These are phyloP conservation scores for Globisporangium cylindrosporum DNA, from an alignment of 352 stramenopile species.

Conservation along the genomic window DNA sequence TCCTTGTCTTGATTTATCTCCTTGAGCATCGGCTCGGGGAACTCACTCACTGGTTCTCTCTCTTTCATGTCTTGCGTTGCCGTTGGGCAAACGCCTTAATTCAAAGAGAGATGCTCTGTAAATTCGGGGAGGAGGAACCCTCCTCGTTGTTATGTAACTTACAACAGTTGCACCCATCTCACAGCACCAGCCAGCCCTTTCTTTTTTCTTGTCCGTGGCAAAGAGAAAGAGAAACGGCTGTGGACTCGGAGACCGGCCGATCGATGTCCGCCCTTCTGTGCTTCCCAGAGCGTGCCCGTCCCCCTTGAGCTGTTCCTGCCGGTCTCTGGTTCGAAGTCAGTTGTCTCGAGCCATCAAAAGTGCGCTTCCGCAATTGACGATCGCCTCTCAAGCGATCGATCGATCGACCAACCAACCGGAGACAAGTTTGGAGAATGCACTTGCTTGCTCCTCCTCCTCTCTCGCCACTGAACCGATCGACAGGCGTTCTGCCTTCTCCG, in stretches of 20 bases:
- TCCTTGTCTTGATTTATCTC: background rate
- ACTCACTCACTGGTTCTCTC: background rate
- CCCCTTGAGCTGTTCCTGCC: background rate
- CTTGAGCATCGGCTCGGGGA: background rate
- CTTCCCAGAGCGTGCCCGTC: background rate
- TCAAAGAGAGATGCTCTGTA: background rate
- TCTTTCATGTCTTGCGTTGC: background rate
- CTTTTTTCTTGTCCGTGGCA: background rate
- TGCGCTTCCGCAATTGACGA: background rate
- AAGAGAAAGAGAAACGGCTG: background rate
- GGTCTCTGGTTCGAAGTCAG: background rate
- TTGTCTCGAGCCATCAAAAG: background rate
- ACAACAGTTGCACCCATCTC: background rate
- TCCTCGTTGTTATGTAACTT: background rate
- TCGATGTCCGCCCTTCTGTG: background rate
- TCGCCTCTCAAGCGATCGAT: background rate
- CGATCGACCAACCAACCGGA: conserved; percentile 2
- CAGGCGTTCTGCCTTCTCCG: background rate
- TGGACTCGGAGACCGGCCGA: too few relatives aligned
- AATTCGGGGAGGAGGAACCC: background rate
- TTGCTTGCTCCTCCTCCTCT: background rate
- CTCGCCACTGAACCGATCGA: background rate
- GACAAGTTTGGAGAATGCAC: background rate
- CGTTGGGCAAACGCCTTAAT: background rate
- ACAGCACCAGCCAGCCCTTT: background rate